Evolutionary conservation across 352 stramenopile species (phyloP).

Genomic region (Globisporangium alternatum): DNA sequence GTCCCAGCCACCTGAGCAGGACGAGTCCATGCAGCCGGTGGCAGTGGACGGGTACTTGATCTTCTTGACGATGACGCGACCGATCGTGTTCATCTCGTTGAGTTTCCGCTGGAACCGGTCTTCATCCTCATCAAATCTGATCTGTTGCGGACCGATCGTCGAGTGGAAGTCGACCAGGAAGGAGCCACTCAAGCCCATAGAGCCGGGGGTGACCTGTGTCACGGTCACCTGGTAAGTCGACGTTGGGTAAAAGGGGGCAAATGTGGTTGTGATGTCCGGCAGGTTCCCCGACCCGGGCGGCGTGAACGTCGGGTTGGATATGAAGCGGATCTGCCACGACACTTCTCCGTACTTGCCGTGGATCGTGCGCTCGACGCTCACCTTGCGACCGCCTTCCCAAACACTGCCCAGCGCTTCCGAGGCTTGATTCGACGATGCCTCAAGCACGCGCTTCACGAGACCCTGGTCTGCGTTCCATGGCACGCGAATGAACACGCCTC

Average conservation of each 20-base stretch:
- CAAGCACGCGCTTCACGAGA: slow-evolving; percentile 45
- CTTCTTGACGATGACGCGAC: slow-evolving; percentile 86
- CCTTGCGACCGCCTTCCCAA: slow-evolving; percentile 58
- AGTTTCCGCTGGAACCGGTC: slow-evolving; percentile 89
- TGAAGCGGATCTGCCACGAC: slow-evolving; percentile 93
- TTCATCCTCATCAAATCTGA: slow-evolving; percentile 88
- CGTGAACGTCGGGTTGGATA: slow-evolving; percentile 86
- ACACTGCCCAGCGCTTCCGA: slow-evolving; percentile 27
- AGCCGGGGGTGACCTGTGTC: slow-evolving; percentile 86
- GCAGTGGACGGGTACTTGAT: slow-evolving; percentile 82
- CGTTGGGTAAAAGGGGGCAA: slow-evolving; percentile 21
- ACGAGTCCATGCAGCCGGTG: slow-evolving; percentile 44
- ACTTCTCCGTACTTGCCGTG: slow-evolving; percentile 94
- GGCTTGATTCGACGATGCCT: slow-evolving; percentile 44
- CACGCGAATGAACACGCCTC: slow-evolving; percentile 32
- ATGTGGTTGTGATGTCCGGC: slow-evolving; percentile 47
- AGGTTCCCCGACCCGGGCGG: slow-evolving; percentile 92
- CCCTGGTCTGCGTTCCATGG: slow-evolving; percentile 70
- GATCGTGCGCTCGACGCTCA: slow-evolving; percentile 86
- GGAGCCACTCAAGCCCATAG: slow-evolving; percentile 79
- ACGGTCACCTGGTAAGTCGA: slow-evolving; percentile 57
- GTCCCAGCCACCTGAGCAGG: slow-evolving; percentile 91
- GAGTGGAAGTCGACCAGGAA: slow-evolving; percentile 91
- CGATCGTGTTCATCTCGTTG: slow-evolving; percentile 94
- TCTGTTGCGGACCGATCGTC: slow-evolving; percentile 59